A percentile compares a stretch with the other conserved stretches of the same genome.
Evolutionary conservation across 371 early-diverging fungal species (phyloP).

Genomic region (Zychaea mexicana): DNA sequence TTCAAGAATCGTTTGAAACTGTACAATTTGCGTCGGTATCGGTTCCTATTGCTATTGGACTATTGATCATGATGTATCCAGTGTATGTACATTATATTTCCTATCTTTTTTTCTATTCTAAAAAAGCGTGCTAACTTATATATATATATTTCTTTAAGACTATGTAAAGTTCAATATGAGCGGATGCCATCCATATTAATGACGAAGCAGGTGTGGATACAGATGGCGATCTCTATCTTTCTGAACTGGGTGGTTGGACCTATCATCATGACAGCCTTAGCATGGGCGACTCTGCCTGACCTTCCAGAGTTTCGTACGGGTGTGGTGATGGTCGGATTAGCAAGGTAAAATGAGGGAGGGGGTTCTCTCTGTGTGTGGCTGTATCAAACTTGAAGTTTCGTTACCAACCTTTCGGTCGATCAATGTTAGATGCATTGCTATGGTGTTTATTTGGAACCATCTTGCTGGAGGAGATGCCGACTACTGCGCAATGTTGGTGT

Average conservation of each 20-base stretch:
- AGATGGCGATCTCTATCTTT: slow-evolving; percentile 56
- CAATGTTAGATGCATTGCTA: slow-evolving; percentile 74
- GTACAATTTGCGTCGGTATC: slow-evolving; percentile 69
- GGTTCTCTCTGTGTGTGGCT: no score
- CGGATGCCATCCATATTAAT: slow-evolving; percentile 40
- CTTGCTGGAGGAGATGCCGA: slow-evolving; percentile 68
- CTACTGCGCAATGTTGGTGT: slow-evolving; percentile 72
- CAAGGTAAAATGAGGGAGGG: slow-evolving; percentile 28
- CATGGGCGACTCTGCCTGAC: slow-evolving; percentile 76
- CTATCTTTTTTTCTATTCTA: no score
- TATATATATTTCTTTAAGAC: slow-evolving; percentile 1
- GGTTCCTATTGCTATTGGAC: slow-evolving; percentile 67
- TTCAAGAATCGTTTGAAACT: slow-evolving; percentile 52
- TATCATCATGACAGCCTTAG: slow-evolving; percentile 70
- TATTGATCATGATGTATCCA: slow-evolving; percentile 77
- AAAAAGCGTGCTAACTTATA: no score
- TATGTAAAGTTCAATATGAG: slow-evolving; percentile 71
- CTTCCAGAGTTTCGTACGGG: slow-evolving; percentile 70
- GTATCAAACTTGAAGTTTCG: not conserved
- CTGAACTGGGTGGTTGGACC: slow-evolving; percentile 77
- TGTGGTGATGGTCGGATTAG: slow-evolving; percentile 74
- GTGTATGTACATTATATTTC: slow-evolving; percentile 25
- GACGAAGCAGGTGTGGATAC: slow-evolving; percentile 39
- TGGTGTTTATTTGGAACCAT: slow-evolving; percentile 81
- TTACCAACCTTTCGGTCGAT: not conserved